Base-by-base conservation (phyloP, 2,329 filamentous ascomycete genomes). In the Fusarium citri region DNA sequence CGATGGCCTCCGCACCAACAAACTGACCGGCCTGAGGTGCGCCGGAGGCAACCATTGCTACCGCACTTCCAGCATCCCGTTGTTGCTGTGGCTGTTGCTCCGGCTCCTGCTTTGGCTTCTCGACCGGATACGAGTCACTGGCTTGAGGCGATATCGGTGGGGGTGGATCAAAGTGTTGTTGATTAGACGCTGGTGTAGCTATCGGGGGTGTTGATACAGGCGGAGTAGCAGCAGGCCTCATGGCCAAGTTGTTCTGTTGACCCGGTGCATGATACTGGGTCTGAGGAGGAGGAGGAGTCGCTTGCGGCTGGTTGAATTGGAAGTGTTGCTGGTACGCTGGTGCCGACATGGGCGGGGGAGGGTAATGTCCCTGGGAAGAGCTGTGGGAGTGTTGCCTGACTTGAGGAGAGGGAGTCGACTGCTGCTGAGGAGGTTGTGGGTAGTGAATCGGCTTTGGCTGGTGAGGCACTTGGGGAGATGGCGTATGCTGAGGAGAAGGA, bases 1-100 rank as follows among this genome's bases (percentile, higher is more conserved):
- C 84, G 1, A 87, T 86, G 1, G 91, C 83, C 37, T 62, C 66
- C 0, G 87, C 89, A 30, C 92, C 92, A 8, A 84, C 78, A 69
- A 95, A 94, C 60, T 91, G 86, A 31, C 81, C 79, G 18, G 82
- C 79, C 9, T 80, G 76, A 14, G 82, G 84, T 6, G 81, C 83
- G 28, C 80, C 79, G 14, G 77, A 76, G 22, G 79, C 75, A 47
- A 81, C 76, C 67, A 67, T 79, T 78, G 28, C 77, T 69, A 18
- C 78, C 71, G 58, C 66, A 68, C 53, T 31, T 72, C 75, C 55
- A 73, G 66, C 46, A 68, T 76, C 6, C 20, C 42, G 49, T 28
- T 53, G 70, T n/a, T 73, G 62, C 31, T 57, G 74, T 28, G 64
- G 68, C 48, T 71, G 73, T 56, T 73, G 72, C 41, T 68, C 64